These are phyloP conservation scores for Linanthus parryae DNA, from an alignment of 148 eudicot genomes.

Conservation along the genomic window DNA sequence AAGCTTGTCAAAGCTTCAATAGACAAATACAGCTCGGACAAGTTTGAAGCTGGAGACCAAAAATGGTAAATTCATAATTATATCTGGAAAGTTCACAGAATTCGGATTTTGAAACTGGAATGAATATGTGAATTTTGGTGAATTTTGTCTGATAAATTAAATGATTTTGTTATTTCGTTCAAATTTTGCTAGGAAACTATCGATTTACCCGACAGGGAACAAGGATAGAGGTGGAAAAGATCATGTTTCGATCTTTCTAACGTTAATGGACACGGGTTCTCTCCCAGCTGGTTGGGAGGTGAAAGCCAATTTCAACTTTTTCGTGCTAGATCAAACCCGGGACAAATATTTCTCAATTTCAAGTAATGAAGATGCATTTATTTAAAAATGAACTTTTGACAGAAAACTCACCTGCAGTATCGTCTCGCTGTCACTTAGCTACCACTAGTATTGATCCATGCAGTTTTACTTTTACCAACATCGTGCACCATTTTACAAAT, in stretches of 20 bases:
- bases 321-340: slow-evolving; percentile 7
- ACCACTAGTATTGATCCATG: too few relatives aligned
- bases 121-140: too few relatives aligned
- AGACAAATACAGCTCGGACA: slow-evolving; percentile 18
- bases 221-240: slow-evolving; percentile 11
- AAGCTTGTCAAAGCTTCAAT: slow-evolving; percentile 11
- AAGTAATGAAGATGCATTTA: slow-evolving; percentile 7
- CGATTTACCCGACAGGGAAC: slow-evolving; percentile 13
- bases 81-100: too few relatives aligned
- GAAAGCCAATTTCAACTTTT: slow-evolving; percentile 5
- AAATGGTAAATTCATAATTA: too few relatives aligned
- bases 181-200: slow-evolving; percentile 21
- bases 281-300: slow-evolving; percentile 24
- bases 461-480: too few relatives aligned
- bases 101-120: too few relatives aligned
- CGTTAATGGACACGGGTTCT: slow-evolving; percentile 10
- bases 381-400: too few relatives aligned
- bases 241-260: slow-evolving; percentile 9
- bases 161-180: too few relatives aligned
- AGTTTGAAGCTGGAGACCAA: slow-evolving; percentile 18
- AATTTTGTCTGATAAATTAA: too few relatives aligned
- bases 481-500: too few relatives aligned
- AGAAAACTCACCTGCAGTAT: too few relatives aligned
- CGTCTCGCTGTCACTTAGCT: too few relatives aligned
- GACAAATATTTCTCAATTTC: slow-evolving; percentile 9